Percentiles rank a stretch among this genome's conserved stretches.
Evolutionary conservation across 2,329 filamentous ascomycete genomes (phyloP).

Genomic region (Chalara sp.): DNA sequence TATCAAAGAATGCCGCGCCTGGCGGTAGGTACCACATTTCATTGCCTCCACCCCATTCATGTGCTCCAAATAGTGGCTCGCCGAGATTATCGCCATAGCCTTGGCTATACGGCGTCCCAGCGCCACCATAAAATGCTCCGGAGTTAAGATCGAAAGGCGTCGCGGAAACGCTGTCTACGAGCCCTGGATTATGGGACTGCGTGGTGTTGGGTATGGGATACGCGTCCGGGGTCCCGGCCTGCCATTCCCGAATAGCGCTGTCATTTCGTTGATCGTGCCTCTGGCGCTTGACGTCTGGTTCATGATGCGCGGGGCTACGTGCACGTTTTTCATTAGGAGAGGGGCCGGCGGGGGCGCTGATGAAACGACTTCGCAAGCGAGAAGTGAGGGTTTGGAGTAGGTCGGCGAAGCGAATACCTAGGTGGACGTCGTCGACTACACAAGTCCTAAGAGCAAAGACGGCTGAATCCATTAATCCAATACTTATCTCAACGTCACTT

Average conservation of each 20-base stretch:
- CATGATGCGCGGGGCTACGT: constrained; percentile 24
- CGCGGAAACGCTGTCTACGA: constrained; percentile 41
- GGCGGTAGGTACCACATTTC: constrained; percentile 64
- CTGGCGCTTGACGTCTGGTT: constrained; percentile 26
- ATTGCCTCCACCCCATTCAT: constrained; percentile 20
- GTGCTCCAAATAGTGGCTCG: constrained; percentile 18
- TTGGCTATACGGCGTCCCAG: constrained; percentile 28
- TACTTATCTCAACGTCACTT: constrained; percentile 68
- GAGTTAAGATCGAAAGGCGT: constrained; percentile 54
- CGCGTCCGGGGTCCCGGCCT: constrained; percentile 18
- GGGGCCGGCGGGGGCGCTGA: constrained; percentile 49
- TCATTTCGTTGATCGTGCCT: constrained; percentile 15
- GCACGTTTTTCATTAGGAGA: constrained; percentile 21
- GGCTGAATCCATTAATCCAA: constrained; percentile 67
- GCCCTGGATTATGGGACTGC: constrained; percentile 8
- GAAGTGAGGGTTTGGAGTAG: constrained; percentile 73
- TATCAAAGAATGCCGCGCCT: constrained; percentile 58
- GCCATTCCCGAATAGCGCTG: constrained; percentile 22
- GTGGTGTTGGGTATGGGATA: constrained; percentile 8
- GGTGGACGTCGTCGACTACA: constrained; percentile 78
- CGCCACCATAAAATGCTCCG: constrained; percentile 46
- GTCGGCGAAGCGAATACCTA: constrained; percentile 78
- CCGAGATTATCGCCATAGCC: constrained; percentile 26
- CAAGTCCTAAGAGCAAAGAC: constrained; percentile 69
- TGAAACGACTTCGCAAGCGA: constrained; percentile 67